Evolutionary conservation across 768 basidiomycete species (phyloP).

Genomic region (Podaxis pistillaris): DNA sequence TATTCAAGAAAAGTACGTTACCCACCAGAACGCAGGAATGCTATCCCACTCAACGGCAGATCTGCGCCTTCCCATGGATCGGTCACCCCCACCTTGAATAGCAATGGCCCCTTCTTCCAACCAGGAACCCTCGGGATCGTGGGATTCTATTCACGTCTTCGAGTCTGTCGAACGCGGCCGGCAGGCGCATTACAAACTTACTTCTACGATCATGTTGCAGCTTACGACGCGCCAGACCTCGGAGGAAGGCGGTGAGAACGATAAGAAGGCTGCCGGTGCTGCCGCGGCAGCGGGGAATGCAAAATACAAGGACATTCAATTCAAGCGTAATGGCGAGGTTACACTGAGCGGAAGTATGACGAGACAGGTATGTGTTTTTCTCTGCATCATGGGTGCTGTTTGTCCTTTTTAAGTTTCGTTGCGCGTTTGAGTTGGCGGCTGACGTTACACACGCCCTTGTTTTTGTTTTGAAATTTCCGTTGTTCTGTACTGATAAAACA

Average conservation of each 20-base stretch:
- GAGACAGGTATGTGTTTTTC: slow-evolving; percentile 66
- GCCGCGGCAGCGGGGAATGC: slow-evolving; percentile 14
- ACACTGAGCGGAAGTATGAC: slow-evolving; percentile 96
- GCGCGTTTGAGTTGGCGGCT: not conserved
- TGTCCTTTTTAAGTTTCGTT: not conserved
- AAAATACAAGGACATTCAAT: slow-evolving; percentile 10
- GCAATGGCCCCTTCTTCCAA: slow-evolving; percentile 56
- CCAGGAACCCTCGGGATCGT: slow-evolving; percentile 77
- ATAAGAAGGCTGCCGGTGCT: slow-evolving; percentile 31
- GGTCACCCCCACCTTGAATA: slow-evolving; percentile 24
- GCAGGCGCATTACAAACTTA: slow-evolving; percentile 94
- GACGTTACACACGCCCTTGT: not conserved
- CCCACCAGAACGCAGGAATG: not conserved
- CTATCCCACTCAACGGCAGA: not conserved
- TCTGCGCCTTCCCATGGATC: not conserved
- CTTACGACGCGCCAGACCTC: slow-evolving; percentile 50
- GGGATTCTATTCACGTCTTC: slow-evolving; percentile 99
- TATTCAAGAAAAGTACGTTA: slow-evolving; percentile 86
- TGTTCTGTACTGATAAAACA: not conserved
- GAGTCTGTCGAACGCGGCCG: slow-evolving; percentile 91
- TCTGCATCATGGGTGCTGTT: not conserved
- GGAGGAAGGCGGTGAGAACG: slow-evolving; percentile 31
- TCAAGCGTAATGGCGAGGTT: slow-evolving; percentile 63
- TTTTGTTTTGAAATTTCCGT: not conserved
- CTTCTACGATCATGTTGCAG: slow-evolving; percentile 95